Conservation (phyloP, 371 early-diverging fungal genomes). For the Apophysomyces elegans region DNA sequence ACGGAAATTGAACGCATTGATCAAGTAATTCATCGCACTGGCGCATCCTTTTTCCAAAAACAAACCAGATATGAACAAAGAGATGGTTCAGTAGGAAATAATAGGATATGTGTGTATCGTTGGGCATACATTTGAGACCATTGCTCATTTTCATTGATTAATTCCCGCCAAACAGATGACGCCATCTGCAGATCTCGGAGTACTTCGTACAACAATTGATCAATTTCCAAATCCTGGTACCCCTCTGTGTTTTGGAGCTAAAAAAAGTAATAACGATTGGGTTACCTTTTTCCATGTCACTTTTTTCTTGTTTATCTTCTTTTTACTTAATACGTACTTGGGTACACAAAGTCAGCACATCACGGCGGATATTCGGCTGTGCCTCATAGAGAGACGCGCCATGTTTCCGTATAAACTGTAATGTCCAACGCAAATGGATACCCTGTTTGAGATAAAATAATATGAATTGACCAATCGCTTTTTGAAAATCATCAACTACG, state of each 20-base stretch:
- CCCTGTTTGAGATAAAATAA: not conserved
- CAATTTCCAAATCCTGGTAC: slow-evolving; percentile 19
- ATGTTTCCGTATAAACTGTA: not conserved
- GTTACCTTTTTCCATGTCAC: not conserved
- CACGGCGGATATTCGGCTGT: slow-evolving; percentile 11
- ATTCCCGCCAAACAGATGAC: slow-evolving; percentile 15
- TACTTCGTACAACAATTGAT: slow-evolving; percentile 21
- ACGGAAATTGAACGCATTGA: slow-evolving; percentile 13
- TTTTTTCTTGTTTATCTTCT: not conserved
- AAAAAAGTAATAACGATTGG: slow-evolving; percentile 1
- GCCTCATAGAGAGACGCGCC: slow-evolving; percentile 11
- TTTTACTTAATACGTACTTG: slow-evolving; percentile 18
- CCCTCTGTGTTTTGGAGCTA: slow-evolving; percentile 23
- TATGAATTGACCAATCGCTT: slow-evolving; percentile 9
- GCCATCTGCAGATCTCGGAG: slow-evolving; percentile 24
- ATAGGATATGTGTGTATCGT: not conserved
- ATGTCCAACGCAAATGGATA: not conserved
- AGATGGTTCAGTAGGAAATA: too few species aligned
- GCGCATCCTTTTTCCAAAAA: not conserved
- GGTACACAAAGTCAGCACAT: slow-evolving; percentile 17
- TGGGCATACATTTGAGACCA: slow-evolving; percentile 6
- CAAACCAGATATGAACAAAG: not conserved
- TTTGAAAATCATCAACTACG: slow-evolving; percentile 11
- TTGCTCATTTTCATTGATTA: slow-evolving; percentile 9
- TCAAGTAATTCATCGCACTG: slow-evolving; percentile 19